These are phyloP conservation scores for Santalum album DNA, from an alignment of 164 flowering plant species.

Conservation along the genomic window DNA sequence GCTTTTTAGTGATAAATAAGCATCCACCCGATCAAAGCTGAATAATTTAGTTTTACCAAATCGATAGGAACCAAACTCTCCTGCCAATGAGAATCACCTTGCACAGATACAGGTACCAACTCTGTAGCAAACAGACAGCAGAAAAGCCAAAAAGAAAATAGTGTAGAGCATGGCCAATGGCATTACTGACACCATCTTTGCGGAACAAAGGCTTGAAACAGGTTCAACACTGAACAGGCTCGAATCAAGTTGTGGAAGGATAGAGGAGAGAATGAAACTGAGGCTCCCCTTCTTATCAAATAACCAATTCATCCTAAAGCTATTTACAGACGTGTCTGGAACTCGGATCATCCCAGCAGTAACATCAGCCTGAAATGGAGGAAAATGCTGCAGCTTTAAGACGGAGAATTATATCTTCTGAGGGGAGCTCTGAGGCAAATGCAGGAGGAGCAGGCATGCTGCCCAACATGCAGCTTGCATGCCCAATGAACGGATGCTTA, in stretches of 20 bases:
- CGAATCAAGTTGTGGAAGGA: conserved; percentile 13
- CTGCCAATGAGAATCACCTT: too few species aligned
- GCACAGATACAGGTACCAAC: conserved; percentile 25
- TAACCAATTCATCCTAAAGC: conserved; percentile 22
- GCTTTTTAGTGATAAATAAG: too few species aligned
- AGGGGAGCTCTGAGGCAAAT: conserved; percentile 48
- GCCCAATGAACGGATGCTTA: conserved; percentile 23
- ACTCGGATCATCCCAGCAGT: conserved; percentile 52
- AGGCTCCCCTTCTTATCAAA: conserved; percentile 27
- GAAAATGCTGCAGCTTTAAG: conserved; percentile 29
- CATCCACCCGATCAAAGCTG: too few species aligned
- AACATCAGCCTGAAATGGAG: conserved; percentile 39
- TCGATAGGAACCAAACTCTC: too few species aligned
- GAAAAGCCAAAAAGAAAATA: conserved; percentile 33
- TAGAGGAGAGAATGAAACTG: conserved; percentile 27
- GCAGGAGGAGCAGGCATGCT: conserved; percentile 54
- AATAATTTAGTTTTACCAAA: too few species aligned
- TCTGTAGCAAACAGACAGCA: conserved; percentile 39
- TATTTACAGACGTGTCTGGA: conserved; percentile 18
- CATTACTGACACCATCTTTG: conserved; percentile 24
- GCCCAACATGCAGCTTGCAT: conserved; percentile 43
- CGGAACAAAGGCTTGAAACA: conserved; percentile 11
- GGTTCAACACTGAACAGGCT: conserved; percentile 10
- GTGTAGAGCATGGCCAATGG: conserved; percentile 26
- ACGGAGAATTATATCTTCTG: conserved; percentile 29